Base-by-base conservation (phyloP, 331 rosid species). In the Pyrus hybrid region DNA sequence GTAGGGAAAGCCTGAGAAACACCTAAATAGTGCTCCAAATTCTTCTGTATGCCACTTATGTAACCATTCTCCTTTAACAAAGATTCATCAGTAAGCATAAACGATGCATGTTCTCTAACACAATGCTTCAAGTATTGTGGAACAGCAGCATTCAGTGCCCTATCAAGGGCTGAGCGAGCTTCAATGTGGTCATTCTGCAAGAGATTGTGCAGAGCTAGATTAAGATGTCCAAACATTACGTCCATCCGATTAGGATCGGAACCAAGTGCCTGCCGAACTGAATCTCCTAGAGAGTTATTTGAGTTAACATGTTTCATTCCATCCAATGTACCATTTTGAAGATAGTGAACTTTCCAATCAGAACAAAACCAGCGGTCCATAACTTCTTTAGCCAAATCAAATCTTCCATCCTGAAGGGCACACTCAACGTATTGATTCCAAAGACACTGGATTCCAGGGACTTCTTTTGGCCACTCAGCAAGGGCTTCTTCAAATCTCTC, bases 351-450 rank as follows among this genome's bases (percentile, higher is more conserved):
- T 74, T 76, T 76, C 89, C 93, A 81, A 77, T 73, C 84, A 80
- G 90, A 82, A 51, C 80, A 61, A 85, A 87, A 94, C 97, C 99
- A 90, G 37, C 87, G 91, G 70, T 58, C 80, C 79, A 91, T 58
- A 77, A 94, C 84, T 86, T 79, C 88, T 82, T 90, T 86, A 1
- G 88, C 91, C 85, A 84, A 70, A 75, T 90, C 89, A 54, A 60
- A 54, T 67, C 82, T 86, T 73, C 72, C 86, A 78, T 84, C 80
- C 73, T 77, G 85, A 77, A 94, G 78, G 28, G 87, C 88, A 79
- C 78, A 83, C 78, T 88, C 93, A 74, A 86, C 86, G 58, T 90
- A 94, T 75, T 94, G 97, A 80, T 94, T 88, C 99, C 99, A 94
- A 73, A 94, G 81, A 83, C 96, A 87, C 5, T 92, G 93, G 71